Evolutionary conservation across 2,329 filamentous ascomycete genomes (phyloP).

Genomic region (Ophiostoma tasmaniense): DNA sequence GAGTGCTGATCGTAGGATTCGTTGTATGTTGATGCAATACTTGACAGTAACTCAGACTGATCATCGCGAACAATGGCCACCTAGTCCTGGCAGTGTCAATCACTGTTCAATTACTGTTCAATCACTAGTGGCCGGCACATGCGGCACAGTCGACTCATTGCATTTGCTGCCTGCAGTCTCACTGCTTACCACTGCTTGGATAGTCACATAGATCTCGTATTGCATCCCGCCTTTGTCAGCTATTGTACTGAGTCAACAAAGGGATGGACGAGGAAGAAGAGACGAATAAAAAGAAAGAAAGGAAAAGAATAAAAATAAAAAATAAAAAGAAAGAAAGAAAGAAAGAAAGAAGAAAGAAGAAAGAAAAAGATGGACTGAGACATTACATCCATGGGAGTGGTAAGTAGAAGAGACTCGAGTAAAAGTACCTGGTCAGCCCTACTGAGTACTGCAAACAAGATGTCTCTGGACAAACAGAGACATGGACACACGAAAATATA

Average conservation of each 20-base stretch:
- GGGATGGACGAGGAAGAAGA: no score
- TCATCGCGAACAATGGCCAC: not conserved
- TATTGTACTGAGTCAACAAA: not conserved
- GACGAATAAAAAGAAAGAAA: no score
- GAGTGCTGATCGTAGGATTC: not conserved
- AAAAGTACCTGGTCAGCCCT: slow-evolving; percentile 11
- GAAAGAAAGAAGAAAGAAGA: no score
- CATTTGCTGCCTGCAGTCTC: not conserved
- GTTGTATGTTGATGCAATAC: no score
- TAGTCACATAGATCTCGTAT: not conserved
- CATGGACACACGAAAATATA: not conserved
- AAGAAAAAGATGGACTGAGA: no score
- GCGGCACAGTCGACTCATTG: not conserved
- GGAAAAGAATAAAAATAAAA: no score
- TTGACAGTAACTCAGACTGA: no score
- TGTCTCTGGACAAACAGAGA: not conserved
- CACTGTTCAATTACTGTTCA: no score
- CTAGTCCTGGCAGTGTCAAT: not conserved
- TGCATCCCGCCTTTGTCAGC: not conserved
- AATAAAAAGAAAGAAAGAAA: no score
- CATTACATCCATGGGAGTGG: not conserved
- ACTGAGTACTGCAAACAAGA: slow-evolving; percentile 9
- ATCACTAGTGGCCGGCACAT: no score
- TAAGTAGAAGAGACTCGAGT: not conserved
- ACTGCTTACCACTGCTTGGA: not conserved